Evolutionary conservation across 2,329 filamentous ascomycete genomes (phyloP), one percentile per base, ranked within the genome.

Genomic region (Akanthomyces uredinophilus): DNA sequence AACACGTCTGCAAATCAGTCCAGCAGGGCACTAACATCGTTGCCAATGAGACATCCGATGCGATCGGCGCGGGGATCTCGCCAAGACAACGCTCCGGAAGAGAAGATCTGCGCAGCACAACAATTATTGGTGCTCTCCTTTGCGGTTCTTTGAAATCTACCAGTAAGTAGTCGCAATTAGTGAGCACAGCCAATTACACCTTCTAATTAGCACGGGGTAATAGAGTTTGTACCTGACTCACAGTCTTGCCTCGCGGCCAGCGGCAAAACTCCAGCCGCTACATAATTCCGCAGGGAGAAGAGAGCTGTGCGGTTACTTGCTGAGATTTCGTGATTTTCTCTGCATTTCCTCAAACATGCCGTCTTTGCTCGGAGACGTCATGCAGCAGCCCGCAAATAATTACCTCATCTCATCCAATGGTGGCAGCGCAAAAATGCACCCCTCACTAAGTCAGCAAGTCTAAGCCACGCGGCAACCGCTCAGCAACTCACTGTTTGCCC

Each of bases 361-460:
- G 20, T 7, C 14, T 14, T 29, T n/a, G 10, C 24, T 18, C n/a
- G 20, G 20, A 10, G 24, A 52, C 20, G 1, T 14, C 29, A 32
- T 47, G 41, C 7, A 20, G 39, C 20, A 53, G 22, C 39, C 27
- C 20, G 58, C 39, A 37, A 18, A 18, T 43, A 46, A 60, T 53
- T 53, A 54, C 58, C 58, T 60, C 58, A 60, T 60, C 58, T 60
- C 58, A 60, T 60, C 50, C 27, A 13, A 39, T 35, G 24, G 49
- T 53, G 47, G 49, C 39, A 43, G 53, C 11, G 57, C 27, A 60
- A 24, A 44, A 22, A 60, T 29, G 49, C 58, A 37, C 58, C 58
- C 29, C 58, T 60, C 58, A 47, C 49, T 54, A 22, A 3, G 46
- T 51, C 20, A 51, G 55, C 55, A 49, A 49, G 37, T 47, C 18